Evolutionary conservation across 805 yeast species (phyloP), one percentile per base, ranked within the genome.

Genomic region (Wickerhamiella slavikovae): DNA sequence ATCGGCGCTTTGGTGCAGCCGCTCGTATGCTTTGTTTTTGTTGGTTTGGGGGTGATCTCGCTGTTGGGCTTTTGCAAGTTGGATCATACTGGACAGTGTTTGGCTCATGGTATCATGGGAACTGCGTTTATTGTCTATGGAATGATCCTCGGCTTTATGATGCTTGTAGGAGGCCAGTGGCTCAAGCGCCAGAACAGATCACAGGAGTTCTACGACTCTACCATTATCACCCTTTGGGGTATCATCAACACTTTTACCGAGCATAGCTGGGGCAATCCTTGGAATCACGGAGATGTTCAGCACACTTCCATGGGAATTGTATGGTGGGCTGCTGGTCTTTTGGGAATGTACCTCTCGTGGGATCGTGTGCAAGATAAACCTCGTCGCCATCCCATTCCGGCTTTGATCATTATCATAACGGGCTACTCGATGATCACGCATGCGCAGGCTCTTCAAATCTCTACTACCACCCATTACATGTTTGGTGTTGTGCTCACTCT

Each of bases 51-150:
- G 0, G 79, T 85, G 4, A 72, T 78, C 26, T 75, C 93, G 1
- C 46, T 82, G 37, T 66, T 79, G 38, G 94, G 93, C 2, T 85
- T 82, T 51, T 85, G 96, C 52, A 70, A 79, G 41, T 76, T 64
- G 4, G 60, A 50, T 21, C 89, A 78, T 43, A 71, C 91, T 0
- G 96, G 96, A 15, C 96, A 85, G 52, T 85, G 96, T 50, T 66
- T 82, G 24, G 96, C 96, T 0, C 96, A 85, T 49, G 95, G 94
- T 4, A 78, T 85, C 35, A 85, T 85, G 96, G 96, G 96, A 0
- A 64, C 78, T 15, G 73, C 92, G 0, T 85, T 85, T 41, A 64
- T 85, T 8, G 52, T 62, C 3, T 85, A 85, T 48, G 93, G 94
- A 3, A 69, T 73, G 35, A 52, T 80, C 8, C 60, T 79, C 40